phyloP scores from a whole-genome alignment of 306 rosid species.

The Hippophae rhamnoides region DNA sequence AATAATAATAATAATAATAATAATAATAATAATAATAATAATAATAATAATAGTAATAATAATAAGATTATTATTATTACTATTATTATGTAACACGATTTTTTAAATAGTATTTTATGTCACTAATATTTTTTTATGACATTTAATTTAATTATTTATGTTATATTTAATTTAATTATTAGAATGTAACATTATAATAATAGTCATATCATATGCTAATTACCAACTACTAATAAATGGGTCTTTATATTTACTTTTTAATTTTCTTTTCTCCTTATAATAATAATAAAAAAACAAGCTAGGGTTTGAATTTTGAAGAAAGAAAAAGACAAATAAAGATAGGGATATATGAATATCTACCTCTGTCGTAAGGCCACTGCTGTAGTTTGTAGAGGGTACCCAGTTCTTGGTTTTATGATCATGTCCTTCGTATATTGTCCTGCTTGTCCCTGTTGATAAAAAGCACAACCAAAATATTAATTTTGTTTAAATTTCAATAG shows the following conservation, averaged over 20 bases:
- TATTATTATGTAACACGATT: too few species aligned
- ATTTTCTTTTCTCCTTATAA: background rate
- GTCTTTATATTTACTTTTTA: too few species aligned
- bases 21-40: too few species aligned
- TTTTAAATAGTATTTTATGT: too few species aligned
- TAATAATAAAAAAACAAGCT: constrained; percentile 10
- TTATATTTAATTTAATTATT: too few species aligned
- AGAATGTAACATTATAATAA: background rate
- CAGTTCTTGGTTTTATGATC: constrained; percentile 69
- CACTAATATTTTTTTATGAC: too few species aligned
- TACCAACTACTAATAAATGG: background rate
- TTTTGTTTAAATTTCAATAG: constrained; percentile 35
- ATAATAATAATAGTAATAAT: too few species aligned
- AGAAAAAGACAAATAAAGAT: constrained; percentile 22
- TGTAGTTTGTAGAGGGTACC: constrained; percentile 58
- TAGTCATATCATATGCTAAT: background rate
- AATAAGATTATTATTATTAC: too few species aligned
- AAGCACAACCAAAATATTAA: constrained; percentile 51
- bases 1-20: too few species aligned
- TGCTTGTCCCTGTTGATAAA: constrained; percentile 48
- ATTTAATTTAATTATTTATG: too few species aligned
- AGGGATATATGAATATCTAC: constrained; percentile 42
- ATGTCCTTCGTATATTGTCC: constrained; percentile 43
- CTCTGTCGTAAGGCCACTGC: constrained; percentile 31
- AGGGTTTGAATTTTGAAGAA: constrained; percentile 14